A percentile compares a stretch with the other conserved stretches of the same genome.
Conservation (phyloP, 2,329 filamentous ascomycete genomes). For the Elsinoe batatas region DNA sequence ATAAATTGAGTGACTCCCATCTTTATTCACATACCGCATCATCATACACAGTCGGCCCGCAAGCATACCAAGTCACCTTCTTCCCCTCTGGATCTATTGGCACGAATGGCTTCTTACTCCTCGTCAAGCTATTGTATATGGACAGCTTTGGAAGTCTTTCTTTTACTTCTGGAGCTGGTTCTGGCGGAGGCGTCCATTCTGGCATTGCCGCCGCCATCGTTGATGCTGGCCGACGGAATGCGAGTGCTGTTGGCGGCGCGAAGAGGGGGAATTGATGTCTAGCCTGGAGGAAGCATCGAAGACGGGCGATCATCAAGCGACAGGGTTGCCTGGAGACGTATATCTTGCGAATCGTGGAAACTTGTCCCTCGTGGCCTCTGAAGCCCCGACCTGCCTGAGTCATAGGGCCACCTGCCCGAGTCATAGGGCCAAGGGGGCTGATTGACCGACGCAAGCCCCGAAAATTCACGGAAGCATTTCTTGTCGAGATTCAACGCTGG, state of each 20-base stretch:
- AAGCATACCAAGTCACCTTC: conserved; percentile 78
- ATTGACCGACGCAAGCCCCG: conserved; percentile 5
- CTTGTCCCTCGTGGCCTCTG: neutral
- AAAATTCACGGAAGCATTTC: conserved; percentile 7
- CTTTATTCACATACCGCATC: conserved; percentile 40
- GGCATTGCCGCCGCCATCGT: conserved; percentile 17
- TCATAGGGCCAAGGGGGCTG: conserved; percentile 13
- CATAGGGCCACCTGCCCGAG: conserved; percentile 7
- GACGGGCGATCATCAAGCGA: conserved; percentile 9
- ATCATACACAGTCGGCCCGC: conserved; percentile 73
- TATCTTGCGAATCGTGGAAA: neutral
- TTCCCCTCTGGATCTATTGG: conserved; percentile 57
- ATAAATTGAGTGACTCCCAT: neutral
- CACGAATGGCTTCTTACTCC: conserved; percentile 62
- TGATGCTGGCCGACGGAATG: conserved; percentile 15
- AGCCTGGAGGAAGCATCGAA: conserved; percentile 11
- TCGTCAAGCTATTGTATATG: conserved; percentile 72
- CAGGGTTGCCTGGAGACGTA: neutral
- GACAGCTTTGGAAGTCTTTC: conserved; percentile 48
- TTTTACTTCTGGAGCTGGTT: conserved; percentile 23
- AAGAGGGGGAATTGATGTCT: neutral
- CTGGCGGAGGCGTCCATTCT: conserved; percentile 27
- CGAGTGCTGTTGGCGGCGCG: conserved; percentile 12
- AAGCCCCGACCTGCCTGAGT: neutral
- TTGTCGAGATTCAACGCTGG: neutral